phyloP scores from a whole-genome alignment of 768 basidiomycete genomes.

The Rhizopogon rudus region DNA sequence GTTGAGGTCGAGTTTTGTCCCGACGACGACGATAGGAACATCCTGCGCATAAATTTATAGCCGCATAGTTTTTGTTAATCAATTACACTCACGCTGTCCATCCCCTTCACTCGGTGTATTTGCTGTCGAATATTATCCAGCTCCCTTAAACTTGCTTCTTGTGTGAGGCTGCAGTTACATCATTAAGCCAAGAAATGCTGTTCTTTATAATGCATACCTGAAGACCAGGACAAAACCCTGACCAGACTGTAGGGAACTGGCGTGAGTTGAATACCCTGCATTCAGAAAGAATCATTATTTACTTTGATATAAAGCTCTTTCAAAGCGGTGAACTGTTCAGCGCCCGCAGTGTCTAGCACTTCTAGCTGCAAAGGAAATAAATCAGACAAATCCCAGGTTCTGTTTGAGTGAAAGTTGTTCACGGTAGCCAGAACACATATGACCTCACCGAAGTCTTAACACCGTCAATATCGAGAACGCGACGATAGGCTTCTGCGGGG shows the following conservation, averaged over 20 bases:
- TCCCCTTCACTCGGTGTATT: slow-evolving; percentile 76
- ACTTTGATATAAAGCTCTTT: slow-evolving; percentile 84
- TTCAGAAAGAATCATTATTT: not conserved
- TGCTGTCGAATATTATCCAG: slow-evolving; percentile 77
- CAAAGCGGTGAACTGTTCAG: slow-evolving; percentile 79
- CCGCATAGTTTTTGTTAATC: not conserved
- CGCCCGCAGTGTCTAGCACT: slow-evolving; percentile 78
- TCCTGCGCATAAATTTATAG: slow-evolving; percentile 28
- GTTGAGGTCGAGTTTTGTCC: slow-evolving; percentile 78
- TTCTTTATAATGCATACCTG: slow-evolving; percentile 39
- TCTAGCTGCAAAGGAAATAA: slow-evolving; percentile 50
- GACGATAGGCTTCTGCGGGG: slow-evolving; percentile 63
- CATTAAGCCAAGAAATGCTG: not conserved
- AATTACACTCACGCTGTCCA: slow-evolving; percentile 44
- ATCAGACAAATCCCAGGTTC: slow-evolving; percentile 10
- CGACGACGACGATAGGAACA: slow-evolving; percentile 81
- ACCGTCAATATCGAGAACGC: slow-evolving; percentile 61
- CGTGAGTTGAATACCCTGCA: not conserved
- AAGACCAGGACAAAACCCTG: slow-evolving; percentile 82
- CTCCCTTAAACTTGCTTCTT: slow-evolving; percentile 77
- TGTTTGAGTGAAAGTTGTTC: not conserved
- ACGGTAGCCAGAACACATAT: slow-evolving; percentile 14
- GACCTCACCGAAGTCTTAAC: slow-evolving; percentile 50
- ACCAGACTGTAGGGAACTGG: slow-evolving; percentile 41
- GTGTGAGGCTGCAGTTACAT: slow-evolving; percentile 53